These are phyloP conservation scores for Pythium chondricola DNA, from an alignment of 352 stramenopile genomes.

Conservation along the genomic window DNA sequence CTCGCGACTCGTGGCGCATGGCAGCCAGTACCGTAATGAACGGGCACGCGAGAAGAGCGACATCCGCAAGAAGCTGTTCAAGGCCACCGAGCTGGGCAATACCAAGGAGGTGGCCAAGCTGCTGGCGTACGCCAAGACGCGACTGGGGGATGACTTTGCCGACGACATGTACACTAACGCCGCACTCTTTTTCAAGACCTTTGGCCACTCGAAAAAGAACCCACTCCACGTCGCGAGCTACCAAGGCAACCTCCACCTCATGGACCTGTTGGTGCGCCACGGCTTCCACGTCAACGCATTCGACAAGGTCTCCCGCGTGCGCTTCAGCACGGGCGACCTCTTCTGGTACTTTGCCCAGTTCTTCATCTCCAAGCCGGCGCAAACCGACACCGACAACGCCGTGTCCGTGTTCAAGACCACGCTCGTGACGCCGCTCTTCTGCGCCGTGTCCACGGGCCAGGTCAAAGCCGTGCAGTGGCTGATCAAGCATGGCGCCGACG, in stretches of 20 bases:
- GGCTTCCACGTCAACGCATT: constrained; percentile 58
- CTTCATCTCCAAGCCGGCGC: constrained; percentile 44
- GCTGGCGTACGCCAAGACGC: constrained; percentile 38
- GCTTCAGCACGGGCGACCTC: constrained; percentile 70
- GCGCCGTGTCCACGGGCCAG: constrained; percentile 56
- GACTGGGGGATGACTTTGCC: constrained; percentile 50
- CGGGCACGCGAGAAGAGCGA: constrained; percentile 35
- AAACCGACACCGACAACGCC: constrained; percentile 39
- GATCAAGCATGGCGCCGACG: constrained; percentile 40
- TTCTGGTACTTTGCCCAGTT: constrained; percentile 72
- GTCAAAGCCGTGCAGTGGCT: constrained; percentile 52
- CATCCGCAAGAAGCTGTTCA: constrained; percentile 67
- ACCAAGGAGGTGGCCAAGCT: constrained; percentile 44
- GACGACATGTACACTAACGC: constrained; percentile 57
- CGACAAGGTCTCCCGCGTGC: constrained; percentile 69
- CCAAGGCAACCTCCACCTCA: constrained; percentile 54
- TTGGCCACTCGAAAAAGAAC: constrained; percentile 75
- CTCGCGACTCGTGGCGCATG: constrained; percentile 28
- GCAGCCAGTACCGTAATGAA: constrained; percentile 38
- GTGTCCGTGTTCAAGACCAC: constrained; percentile 65
- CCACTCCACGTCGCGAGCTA: constrained; percentile 70
- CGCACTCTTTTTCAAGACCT: constrained; percentile 40
- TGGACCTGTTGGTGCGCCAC: constrained; percentile 42
- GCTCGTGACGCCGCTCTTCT: constrained; percentile 62
- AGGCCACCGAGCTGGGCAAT: constrained; percentile 62